These are phyloP conservation scores for Solanum sitiens DNA, from an alignment of 257 asterid species.

Conservation along the genomic window DNA sequence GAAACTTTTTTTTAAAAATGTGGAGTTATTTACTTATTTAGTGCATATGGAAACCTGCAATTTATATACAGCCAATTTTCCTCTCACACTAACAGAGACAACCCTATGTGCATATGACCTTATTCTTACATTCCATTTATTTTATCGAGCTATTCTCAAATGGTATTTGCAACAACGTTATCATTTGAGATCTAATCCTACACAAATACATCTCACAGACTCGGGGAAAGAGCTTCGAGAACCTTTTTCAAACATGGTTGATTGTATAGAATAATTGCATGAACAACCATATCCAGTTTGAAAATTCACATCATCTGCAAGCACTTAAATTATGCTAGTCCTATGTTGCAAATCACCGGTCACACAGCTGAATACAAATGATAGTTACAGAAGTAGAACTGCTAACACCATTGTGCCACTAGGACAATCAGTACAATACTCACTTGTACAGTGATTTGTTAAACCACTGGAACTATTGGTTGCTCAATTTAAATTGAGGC, in stretches of 20 bases:
- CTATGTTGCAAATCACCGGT: not conserved
- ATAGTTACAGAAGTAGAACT: not conserved
- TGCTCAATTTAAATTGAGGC: not conserved
- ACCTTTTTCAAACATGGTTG: not conserved
- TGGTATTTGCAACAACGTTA: not conserved
- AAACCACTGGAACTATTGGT: not conserved
- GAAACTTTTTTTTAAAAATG: rapidly evolving
- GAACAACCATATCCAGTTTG: not conserved
- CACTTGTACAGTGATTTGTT: not conserved
- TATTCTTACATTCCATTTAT: not conserved
- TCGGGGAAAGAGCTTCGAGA: not conserved
- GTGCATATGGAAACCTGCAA: not conserved
- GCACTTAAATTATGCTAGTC: not conserved
- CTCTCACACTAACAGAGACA: not conserved
- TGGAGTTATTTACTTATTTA: no score
- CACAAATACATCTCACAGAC: not conserved
- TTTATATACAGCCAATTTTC: not conserved
- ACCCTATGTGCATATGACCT: not conserved
- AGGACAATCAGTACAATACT: not conserved
- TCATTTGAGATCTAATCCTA: not conserved
- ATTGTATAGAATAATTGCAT: not conserved
- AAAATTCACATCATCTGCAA: not conserved
- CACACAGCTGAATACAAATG: not conserved
- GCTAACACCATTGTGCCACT: not conserved
- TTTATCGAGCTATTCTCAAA: not conserved